Base-by-base conservation (phyloP, 306 rosid genomes). In the Vigna trinervia region DNA sequence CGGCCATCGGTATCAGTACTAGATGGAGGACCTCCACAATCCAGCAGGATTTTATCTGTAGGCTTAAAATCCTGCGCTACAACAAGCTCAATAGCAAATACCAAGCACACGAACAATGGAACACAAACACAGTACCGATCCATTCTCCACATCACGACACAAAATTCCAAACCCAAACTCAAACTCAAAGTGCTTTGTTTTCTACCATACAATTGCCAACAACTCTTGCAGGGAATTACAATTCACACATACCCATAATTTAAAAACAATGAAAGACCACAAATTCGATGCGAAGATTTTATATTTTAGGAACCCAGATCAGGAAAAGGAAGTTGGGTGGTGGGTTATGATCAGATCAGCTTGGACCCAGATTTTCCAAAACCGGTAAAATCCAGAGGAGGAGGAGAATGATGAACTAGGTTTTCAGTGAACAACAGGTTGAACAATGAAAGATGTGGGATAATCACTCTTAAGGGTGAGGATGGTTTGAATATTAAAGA, bases 21-120 rank as follows among this genome's bases (percentile, higher is more conserved):
- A n/a, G 28, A 71, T 0, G 87, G 54, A 12, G 94, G 88, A 1
- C 96, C 99, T 1, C 99, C 99, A 78, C 99, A 96, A 76, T 46
- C 83, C 56, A 96, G 73, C 84, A 96, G 72, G 23, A 90, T 75
- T 6, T 87, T 81, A 58, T 92, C 98, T 2, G 90, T 32, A 10
- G 99, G 90, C 32, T 85, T 74, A 78, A 87, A 96, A 77, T 89
- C 73, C 4, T 79, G 74, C 3, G 91, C 92, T 51, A 57, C 70
- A 57, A 81, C 78, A 73, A 81, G 51, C 43, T 82, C 80, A 56
- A 83, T 52, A 20, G 83, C 66, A 63, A 78, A 71, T 51, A 83
- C 58, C 82, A 90, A 46, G 51, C 11, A 87, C 69, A 88, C 9
- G 51, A 89, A 57, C 41, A 81, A 54, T 17, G 76, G 78, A 80